Evolutionary conservation across 345 rosid genomes (phyloP).

Genomic region (Eucalyptus camaldulensis): DNA sequence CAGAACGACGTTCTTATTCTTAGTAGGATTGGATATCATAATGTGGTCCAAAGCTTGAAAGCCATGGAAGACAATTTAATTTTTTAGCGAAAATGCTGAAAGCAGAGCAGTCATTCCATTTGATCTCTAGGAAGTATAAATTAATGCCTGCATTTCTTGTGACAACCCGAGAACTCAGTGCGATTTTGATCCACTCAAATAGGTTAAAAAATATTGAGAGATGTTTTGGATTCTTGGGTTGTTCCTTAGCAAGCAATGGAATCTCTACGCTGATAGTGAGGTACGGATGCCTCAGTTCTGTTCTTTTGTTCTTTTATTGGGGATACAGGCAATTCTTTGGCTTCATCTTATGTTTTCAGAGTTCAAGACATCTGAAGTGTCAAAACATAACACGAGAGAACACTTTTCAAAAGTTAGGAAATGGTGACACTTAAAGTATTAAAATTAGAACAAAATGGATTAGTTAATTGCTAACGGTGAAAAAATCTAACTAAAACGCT

Average conservation of each 20-base stretch:
- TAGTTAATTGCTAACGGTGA: fast-evolving
- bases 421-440: too few relatives aligned
- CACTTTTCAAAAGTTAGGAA: too few relatives aligned
- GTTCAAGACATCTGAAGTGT: too few relatives aligned
- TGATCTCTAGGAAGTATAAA: background rate
- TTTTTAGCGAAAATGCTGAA: background rate
- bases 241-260: background rate
- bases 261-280: background rate
- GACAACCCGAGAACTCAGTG: background rate
- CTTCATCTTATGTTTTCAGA: background rate
- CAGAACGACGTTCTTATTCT: background rate
- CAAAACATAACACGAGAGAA: too few relatives aligned
- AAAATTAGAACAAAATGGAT: too few relatives aligned
- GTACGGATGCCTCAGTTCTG: background rate
- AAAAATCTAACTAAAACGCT: fast-evolving
- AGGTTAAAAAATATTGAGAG: background rate
- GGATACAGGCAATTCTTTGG: background rate
- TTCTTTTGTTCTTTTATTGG: background rate
- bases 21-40: background rate
- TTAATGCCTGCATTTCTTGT: background rate
- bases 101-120: background rate
- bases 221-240: background rate
- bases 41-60: background rate
- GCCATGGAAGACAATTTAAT: background rate
- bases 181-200: background rate